phyloP scores from a whole-genome alignment of 2,329 filamentous ascomycete genomes.

The Nigrograna mackinnonii region DNA sequence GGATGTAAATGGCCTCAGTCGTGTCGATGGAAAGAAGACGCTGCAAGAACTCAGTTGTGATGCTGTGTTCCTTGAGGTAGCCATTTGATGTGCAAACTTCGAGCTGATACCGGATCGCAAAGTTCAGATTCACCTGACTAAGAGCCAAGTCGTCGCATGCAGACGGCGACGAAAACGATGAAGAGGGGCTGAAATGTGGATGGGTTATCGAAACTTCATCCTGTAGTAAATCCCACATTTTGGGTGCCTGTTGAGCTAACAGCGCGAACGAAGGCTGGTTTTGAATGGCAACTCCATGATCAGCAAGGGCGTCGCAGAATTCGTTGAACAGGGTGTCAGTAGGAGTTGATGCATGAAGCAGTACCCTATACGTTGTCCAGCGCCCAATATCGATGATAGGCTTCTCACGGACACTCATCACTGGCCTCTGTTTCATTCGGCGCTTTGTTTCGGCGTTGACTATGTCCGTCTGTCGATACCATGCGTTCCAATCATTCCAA shows the following conservation, averaged over 20 bases:
- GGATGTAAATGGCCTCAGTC: slow-evolving; percentile 63
- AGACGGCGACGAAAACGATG: slow-evolving; percentile 8
- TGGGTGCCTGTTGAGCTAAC: slow-evolving; percentile 14
- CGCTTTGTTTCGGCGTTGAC: slow-evolving; percentile 44
- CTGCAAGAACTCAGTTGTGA: slow-evolving; percentile 69
- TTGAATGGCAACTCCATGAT: slow-evolving; percentile 71
- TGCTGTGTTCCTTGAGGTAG: slow-evolving; percentile 74
- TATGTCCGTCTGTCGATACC: slow-evolving; percentile 68
- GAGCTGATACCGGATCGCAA: slow-evolving; percentile 82
- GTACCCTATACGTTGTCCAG: slow-evolving; percentile 65
- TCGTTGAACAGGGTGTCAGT: slow-evolving; percentile 40
- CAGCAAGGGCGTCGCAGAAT: slow-evolving; percentile 61
- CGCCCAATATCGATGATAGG: slow-evolving; percentile 64
- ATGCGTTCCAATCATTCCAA: slow-evolving; percentile 63
- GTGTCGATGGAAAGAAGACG: slow-evolving; percentile 58
- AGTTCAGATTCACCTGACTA: slow-evolving; percentile 45
- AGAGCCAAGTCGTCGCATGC: slow-evolving; percentile 35
- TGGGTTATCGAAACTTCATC: slow-evolving; percentile 31
- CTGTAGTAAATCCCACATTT: slow-evolving; percentile 29
- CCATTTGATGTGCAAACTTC: slow-evolving; percentile 90
- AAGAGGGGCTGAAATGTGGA: slow-evolving; percentile 16
- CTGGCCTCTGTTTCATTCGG: slow-evolving; percentile 17
- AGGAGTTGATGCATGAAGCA: slow-evolving; percentile 44
- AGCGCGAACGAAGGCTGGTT: slow-evolving; percentile 48
- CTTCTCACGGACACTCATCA: slow-evolving; percentile 45